Percentiles rank a stretch among this genome's conserved stretches.
Evolutionary conservation across 129 eudicot species (phyloP).

Genomic region (Flaveria trinervia): DNA sequence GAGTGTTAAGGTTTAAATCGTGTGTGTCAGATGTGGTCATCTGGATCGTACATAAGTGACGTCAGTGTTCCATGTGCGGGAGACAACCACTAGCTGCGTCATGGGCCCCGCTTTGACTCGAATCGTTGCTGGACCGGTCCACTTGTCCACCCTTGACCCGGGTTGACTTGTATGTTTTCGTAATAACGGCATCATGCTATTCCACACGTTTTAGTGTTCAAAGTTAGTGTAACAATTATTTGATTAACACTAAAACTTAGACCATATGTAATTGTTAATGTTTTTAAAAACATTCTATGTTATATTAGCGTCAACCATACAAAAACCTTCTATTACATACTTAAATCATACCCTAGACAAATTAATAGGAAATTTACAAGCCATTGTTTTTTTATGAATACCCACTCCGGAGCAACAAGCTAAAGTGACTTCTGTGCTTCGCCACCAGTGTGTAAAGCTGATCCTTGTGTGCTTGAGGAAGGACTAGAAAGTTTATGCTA

Average conservation of each 20-base stretch:
- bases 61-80: slow-evolving; percentile 43
- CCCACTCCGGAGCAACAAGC: not conserved
- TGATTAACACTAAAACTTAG: no score
- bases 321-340: no score
- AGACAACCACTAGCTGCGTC: slow-evolving; percentile 41
- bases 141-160: not conserved
- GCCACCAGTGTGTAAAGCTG: no score
- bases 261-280: no score
- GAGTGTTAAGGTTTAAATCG: slow-evolving; percentile 28
- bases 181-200: no score
- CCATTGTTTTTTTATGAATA: not conserved
- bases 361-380: not conserved
- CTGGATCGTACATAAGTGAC: slow-evolving; percentile 31
- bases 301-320: no score
- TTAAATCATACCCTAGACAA: not conserved
- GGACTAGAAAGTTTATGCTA: no score
- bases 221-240: no score
- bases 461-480: no score
- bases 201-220: no score
- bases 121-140: not conserved
- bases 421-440: not conserved
- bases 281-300: no score
- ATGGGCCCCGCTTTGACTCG: slow-evolving; percentile 34
- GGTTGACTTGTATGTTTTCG: no score
- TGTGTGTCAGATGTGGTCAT: slow-evolving; percentile 35